Evolutionary conservation across 2,329 filamentous ascomycete species (phyloP).

Genomic region (Dryadomyces sulphureus): DNA sequence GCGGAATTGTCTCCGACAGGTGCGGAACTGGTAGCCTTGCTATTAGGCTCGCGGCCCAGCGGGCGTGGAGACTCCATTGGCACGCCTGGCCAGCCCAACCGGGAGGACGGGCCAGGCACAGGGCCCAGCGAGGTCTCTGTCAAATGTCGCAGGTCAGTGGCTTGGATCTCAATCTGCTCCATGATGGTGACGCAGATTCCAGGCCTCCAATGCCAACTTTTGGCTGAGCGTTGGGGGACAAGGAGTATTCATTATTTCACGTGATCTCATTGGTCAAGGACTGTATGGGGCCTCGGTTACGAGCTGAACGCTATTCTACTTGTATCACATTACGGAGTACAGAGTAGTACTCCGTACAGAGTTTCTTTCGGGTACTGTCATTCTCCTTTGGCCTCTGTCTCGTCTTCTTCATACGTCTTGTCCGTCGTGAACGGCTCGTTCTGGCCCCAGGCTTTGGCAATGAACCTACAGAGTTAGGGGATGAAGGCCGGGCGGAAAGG

Average conservation of each 20-base stretch:
- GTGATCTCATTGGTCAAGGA: not conserved
- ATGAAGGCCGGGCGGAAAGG: no score
- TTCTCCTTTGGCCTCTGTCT: conserved; percentile 9
- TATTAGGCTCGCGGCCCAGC: conserved; percentile 9
- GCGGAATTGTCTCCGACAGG: conserved; percentile 35
- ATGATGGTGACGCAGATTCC: conserved; percentile 27
- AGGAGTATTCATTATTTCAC: not conserved
- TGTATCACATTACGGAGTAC: no score
- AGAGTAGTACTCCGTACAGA: no score
- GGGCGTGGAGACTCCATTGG: conserved; percentile 5
- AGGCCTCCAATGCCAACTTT: not conserved
- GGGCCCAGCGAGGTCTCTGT: conserved; percentile 21
- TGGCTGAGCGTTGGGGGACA: not conserved
- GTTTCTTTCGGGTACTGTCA: not conserved
- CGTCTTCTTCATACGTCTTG: conserved; percentile 8
- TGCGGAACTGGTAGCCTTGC: conserved; percentile 17
- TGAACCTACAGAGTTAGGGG: no score
- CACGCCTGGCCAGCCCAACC: not conserved
- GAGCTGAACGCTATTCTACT: no score
- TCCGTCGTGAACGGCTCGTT: conserved; percentile 10
- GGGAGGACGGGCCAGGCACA: conserved; percentile 12
- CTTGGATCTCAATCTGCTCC: conserved; percentile 40
- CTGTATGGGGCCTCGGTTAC: not conserved
- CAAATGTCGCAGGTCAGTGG: conserved; percentile 37
- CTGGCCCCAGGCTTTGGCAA: conserved; percentile 14